Evolutionary conservation across 2,329 filamentous ascomycete species (phyloP), one percentile per base, ranked within the genome.

Genomic region (Penicillium sp.): DNA sequence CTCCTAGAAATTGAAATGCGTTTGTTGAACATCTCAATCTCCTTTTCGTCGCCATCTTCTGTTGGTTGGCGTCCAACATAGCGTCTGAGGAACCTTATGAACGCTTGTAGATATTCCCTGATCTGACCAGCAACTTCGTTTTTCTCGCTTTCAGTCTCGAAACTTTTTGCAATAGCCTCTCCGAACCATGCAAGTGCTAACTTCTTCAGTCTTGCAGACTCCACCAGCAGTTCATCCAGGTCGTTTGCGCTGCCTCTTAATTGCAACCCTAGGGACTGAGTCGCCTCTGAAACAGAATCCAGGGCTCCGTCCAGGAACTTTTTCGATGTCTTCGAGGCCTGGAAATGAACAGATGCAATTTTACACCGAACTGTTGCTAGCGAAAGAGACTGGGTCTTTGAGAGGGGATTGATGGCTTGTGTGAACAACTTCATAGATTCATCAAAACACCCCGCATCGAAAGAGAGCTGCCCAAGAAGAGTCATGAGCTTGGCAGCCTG

Each of bases 181-280:
- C 73, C 73, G 56, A 75, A 68, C 64, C 68, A 71, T 42, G 66
- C 67, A 68, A 78, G 75, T 4, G 75, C 65, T 29, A 71, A 50
- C 56, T 78, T 79, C 57, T 78, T 78, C 35, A 79, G 64, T 58
- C 72, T 75, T 4, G 76, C 74, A 25, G 76, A 68, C 61, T 77
- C 75, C 43, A 79, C 66, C 15, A 79, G 63, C 6, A 79, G 64
- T 35, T 79, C 77, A 57, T 79, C 78, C n/a, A 79, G 59, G 35
- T 79, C 77, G 41, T 62, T 66, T 10, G 70, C 57, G 29, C 69
- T 78, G 4, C 77, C 78, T 58, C 73, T 74, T 10, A 78, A 57
- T 27, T 73, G 70, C 31, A 74, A 62, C 17, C 69, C 71, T 35
- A 79, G 60, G 12, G 70, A 66, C 27, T 63, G 60, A 4, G 71